Evolutionary conservation across 75 land plant genomes (phyloP).

Genomic region (Selaginella tamariscina): DNA sequence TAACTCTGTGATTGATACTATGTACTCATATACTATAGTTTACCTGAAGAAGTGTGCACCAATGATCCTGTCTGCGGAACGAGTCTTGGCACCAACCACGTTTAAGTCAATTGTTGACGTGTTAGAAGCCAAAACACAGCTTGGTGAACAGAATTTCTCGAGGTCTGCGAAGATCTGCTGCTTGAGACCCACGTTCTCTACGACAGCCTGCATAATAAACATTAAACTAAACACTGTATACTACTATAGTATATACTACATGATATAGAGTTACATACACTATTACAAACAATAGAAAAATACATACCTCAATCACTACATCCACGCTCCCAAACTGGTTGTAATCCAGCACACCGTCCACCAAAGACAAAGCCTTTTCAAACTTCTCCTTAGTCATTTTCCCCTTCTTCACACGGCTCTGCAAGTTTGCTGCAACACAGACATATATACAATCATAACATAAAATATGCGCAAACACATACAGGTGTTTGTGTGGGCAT

Average conservation of each 20-base stretch:
- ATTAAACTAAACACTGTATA: not conserved
- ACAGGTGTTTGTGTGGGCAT: not conserved
- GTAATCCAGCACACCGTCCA: constrained; percentile 60
- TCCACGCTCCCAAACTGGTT: constrained; percentile 73
- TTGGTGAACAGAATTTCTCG: constrained; percentile 54
- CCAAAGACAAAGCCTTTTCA: constrained; percentile 60
- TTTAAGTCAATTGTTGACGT: constrained; percentile 69
- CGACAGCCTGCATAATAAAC: constrained; percentile 56
- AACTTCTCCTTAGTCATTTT: constrained; percentile 65
- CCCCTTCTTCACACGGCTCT: constrained; percentile 91
- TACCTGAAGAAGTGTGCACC: constrained; percentile 86
- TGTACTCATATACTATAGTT: too few species aligned
- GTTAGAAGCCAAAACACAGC: constrained; percentile 67
- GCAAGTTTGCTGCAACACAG: constrained; percentile 75
- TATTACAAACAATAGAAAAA: not conserved
- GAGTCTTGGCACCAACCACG: constrained; percentile 55
- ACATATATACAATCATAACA: not conserved
- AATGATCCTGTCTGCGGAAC: constrained; percentile 46
- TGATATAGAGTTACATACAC: constrained; percentile 5
- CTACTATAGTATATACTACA: not conserved
- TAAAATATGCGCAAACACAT: not conserved
- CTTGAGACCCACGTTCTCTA: constrained; percentile 70
- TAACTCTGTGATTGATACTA: too few species aligned
- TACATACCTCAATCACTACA: constrained; percentile 77
- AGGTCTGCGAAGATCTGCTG: constrained; percentile 73